These are phyloP conservation scores for Syncephalastrum sp. DNA, from an alignment of 371 early-diverging fungal genomes.

Conservation along the genomic window DNA sequence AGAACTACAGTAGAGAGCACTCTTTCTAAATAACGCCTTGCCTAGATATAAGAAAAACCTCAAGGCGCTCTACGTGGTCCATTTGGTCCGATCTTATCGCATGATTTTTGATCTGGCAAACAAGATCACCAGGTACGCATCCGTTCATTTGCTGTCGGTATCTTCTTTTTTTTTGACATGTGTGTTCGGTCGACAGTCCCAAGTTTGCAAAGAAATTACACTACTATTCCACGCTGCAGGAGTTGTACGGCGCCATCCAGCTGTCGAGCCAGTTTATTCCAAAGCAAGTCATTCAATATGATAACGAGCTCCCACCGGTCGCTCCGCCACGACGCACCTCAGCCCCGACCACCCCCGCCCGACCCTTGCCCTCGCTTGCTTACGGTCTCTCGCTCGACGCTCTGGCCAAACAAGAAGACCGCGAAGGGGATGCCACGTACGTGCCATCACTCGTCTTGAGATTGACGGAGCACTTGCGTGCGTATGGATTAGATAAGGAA, in stretches of 20 bases:
- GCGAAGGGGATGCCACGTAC: slow-evolving; percentile 17
- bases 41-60: slow-evolving; percentile 89
- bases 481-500: slow-evolving; percentile 67
- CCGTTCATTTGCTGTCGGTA: neutral
- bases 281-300: slow-evolving; percentile 71
- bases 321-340: slow-evolving; percentile 4
- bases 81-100: slow-evolving; percentile 51
- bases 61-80: slow-evolving; percentile 87
- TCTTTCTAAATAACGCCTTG: neutral
- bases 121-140: slow-evolving; percentile 35
- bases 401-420: slow-evolving; percentile 26
- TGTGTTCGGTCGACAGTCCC: slow-evolving; percentile 57
- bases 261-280: slow-evolving; percentile 79
- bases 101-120: slow-evolving; percentile 47
- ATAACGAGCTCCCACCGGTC: slow-evolving; percentile 16
- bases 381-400: slow-evolving; percentile 38
- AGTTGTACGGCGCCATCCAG: slow-evolving; percentile 67
- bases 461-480: slow-evolving; percentile 29
- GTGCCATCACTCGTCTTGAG: slow-evolving; percentile 33
- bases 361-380: slow-evolving; percentile 30
- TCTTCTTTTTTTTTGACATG: slow-evolving; percentile 1
- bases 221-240: slow-evolving; percentile 72
- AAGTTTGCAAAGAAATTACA: slow-evolving; percentile 90
- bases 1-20: neutral
- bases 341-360: neutral